These are phyloP conservation scores for Aspergillus vadensis DNA, from an alignment of 2,329 filamentous ascomycete species.

Conservation along the genomic window DNA sequence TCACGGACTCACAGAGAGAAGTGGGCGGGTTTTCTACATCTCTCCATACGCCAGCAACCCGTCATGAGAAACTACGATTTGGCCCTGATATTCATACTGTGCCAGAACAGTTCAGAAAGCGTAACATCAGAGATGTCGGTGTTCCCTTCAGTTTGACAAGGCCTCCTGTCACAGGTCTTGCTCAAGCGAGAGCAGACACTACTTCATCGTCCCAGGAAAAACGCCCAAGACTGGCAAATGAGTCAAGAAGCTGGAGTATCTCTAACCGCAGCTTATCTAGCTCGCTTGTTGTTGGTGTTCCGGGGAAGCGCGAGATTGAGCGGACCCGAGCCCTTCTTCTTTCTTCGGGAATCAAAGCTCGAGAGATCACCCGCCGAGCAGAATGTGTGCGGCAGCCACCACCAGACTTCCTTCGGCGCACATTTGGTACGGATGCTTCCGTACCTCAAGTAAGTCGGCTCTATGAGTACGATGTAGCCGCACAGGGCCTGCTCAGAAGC, in stretches of 20 bases:
- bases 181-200: conserved; percentile 41
- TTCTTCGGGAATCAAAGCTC: conserved; percentile 85
- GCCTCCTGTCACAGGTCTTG: conserved; percentile 51
- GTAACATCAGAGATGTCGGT: conserved; percentile 31
- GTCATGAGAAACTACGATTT: conserved; percentile 33
- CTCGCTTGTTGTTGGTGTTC: conserved; percentile 36
- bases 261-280: conserved; percentile 51
- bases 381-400: conserved; percentile 47
- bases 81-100: conserved; percentile 27
- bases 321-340: conserved; percentile 76
- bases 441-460: conserved; percentile 48
- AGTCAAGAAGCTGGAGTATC: conserved; percentile 61
- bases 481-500: conserved; percentile 51
- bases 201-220: conserved; percentile 26
- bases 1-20: conserved; percentile 17
- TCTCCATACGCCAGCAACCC: conserved; percentile 14
- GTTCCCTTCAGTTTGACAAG: conserved; percentile 35
- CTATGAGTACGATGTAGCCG: conserved; percentile 58
- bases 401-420: conserved; percentile 38
- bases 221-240: conserved; percentile 41
- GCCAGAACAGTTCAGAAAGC: conserved; percentile 25
- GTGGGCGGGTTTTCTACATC: conserved; percentile 2
- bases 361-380: conserved; percentile 71
- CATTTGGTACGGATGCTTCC: conserved; percentile 30
- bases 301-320: conserved; percentile 74